Conservation (phyloP, 2,329 filamentous ascomycete genomes). For the Neoascochyta sp. region DNA sequence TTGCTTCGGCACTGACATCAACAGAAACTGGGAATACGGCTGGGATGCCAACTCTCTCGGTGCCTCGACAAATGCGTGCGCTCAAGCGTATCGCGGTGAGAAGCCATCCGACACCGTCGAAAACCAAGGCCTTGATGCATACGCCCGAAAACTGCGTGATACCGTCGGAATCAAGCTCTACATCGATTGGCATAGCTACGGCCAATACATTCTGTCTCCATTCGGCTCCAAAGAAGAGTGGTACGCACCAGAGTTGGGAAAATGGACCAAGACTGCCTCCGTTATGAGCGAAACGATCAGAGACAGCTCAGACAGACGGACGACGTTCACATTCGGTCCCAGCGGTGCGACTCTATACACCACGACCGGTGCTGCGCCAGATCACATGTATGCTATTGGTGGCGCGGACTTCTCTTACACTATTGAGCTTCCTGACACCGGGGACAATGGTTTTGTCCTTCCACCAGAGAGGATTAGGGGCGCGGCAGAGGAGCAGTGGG, state of each 20-base stretch:
- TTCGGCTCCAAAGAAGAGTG: conserved; percentile 57
- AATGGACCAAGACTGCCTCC: conserved; percentile 50
- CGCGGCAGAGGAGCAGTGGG: conserved; percentile 46
- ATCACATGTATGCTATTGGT: conserved; percentile 42
- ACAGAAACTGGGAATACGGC: conserved; percentile 35
- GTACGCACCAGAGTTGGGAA: conserved; percentile 46
- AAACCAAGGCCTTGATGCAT: conserved; percentile 41
- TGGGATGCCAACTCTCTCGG: conserved; percentile 27
- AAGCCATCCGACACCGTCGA: conserved; percentile 27
- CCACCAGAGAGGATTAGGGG: conserved; percentile 47
- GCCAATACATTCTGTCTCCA: conserved; percentile 55
- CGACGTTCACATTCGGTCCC: conserved; percentile 43
- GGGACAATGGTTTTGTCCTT: conserved; percentile 48
- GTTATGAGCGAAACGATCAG: conserved; percentile 50
- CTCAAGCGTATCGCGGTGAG: conserved; percentile 30
- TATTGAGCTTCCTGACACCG: conserved; percentile 48
- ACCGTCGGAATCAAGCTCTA: conserved; percentile 55
- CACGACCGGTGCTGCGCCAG: conserved; percentile 44
- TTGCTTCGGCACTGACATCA: conserved; percentile 34
- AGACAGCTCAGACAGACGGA: conserved; percentile 34
- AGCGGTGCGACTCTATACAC: conserved; percentile 60
- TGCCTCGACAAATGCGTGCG: conserved; percentile 28
- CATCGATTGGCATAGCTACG: conserved; percentile 63
- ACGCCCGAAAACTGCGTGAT: conserved; percentile 44
- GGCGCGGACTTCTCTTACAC: conserved; percentile 45